These are phyloP conservation scores for Filobasidium uniguttulatum DNA, from an alignment of 1,284 basidiomycete species.

Conservation along the genomic window DNA sequence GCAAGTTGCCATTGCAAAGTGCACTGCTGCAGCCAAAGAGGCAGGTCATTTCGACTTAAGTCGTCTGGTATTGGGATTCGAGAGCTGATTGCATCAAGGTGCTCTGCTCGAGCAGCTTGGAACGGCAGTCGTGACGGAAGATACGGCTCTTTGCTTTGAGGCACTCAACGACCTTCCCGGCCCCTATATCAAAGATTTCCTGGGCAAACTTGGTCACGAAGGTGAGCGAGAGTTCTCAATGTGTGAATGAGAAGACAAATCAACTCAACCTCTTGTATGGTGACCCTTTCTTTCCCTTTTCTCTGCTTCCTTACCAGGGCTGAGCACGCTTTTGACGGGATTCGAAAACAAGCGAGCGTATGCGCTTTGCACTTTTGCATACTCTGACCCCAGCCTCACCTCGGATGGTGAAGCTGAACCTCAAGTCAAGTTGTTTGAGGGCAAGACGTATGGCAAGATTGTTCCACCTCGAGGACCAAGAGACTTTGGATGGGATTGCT, in stretches of 20 bases:
- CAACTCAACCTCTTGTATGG: no score
- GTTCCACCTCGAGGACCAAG: conserved; percentile 68
- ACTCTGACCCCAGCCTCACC: conserved; percentile 40
- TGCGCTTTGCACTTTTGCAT: conserved; percentile 92
- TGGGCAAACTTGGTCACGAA: conserved; percentile 64
- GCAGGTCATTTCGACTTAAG: conserved; percentile 34
- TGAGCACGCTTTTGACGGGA: conserved; percentile 74
- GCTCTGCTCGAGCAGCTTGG: conserved; percentile 43
- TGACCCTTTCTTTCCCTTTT: conserved; percentile 1
- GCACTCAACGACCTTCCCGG: conserved; percentile 84
- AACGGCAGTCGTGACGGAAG: conserved; percentile 87
- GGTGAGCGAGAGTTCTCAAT: no score
- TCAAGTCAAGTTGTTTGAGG: conserved; percentile 68
- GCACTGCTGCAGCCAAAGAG: conserved; percentile 64
- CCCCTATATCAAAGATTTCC: conserved; percentile 92
- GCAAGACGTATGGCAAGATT: conserved; percentile 71
- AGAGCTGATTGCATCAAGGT: neutral
- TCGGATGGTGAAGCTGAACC: conserved; percentile 44
- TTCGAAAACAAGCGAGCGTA: conserved; percentile 69
- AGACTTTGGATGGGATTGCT: conserved; percentile 81
- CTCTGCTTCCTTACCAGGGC: conserved; percentile 42
- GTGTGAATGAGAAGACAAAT: no score
- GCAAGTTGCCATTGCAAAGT: conserved; percentile 82
- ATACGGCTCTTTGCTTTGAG: conserved; percentile 84
- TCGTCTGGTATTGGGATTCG: neutral